phyloP scores from a whole-genome alignment of 306 rosid species.

The Begonia peltatifolia region DNA sequence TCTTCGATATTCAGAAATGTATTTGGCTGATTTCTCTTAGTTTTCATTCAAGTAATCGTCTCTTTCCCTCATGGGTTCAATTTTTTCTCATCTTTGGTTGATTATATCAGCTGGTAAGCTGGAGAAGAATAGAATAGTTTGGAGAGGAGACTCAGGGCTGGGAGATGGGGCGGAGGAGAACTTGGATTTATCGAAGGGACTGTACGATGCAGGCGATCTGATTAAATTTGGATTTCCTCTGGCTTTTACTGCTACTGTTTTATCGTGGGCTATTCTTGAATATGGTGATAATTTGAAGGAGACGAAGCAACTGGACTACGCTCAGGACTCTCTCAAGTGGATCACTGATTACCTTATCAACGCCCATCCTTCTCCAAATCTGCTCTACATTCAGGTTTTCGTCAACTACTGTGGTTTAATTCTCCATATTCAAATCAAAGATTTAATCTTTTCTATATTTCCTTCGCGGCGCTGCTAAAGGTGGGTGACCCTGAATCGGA shows the following conservation, averaged over 20 bases:
- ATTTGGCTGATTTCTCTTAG: background rate
- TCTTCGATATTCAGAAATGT: slow-evolving; percentile 55
- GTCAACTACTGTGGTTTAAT: too few species aligned
- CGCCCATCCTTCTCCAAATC: slow-evolving; percentile 49
- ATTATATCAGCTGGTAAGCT: slow-evolving; percentile 40
- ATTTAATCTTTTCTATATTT: background rate
- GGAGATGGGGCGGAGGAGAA: slow-evolving; percentile 42
- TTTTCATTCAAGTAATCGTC: too few species aligned
- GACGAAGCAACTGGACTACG: slow-evolving; percentile 36
- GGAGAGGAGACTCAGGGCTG: slow-evolving; percentile 68
- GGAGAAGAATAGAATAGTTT: slow-evolving; percentile 27
- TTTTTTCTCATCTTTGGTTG: background rate
- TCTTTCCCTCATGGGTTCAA: background rate
- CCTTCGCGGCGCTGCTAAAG: slow-evolving; percentile 9
- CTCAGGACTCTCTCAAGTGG: slow-evolving; percentile 38
- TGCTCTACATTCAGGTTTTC: slow-evolving; percentile 52
- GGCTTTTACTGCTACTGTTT: slow-evolving; percentile 63
- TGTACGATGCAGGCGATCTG: slow-evolving; percentile 68
- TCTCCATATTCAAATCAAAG: too few species aligned
- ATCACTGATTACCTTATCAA: slow-evolving; percentile 53
- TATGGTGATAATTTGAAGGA: slow-evolving; percentile 42
- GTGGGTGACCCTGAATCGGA: slow-evolving; percentile 61
- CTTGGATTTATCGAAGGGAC: slow-evolving; percentile 60
- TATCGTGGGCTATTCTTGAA: slow-evolving; percentile 75
- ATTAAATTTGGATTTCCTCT: slow-evolving; percentile 62